phyloP scores from a whole-genome alignment of 768 basidiomycete species.

The Tephrocybe sp. region DNA sequence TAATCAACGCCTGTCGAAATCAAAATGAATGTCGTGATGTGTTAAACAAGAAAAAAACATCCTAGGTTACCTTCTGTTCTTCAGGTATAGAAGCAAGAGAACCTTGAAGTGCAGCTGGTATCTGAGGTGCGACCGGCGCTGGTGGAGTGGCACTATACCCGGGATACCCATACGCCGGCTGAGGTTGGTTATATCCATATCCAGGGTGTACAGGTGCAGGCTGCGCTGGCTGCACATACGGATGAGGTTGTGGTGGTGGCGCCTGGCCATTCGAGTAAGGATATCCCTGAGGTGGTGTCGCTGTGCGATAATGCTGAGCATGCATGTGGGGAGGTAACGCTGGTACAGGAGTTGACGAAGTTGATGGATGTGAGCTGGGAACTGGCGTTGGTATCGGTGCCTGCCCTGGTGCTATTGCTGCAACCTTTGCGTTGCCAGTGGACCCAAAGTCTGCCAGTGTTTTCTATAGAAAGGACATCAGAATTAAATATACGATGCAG shows the following conservation, averaged over 20 bases:
- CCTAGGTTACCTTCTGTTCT: conserved; percentile 57
- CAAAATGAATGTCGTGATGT: neutral
- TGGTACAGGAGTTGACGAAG: conserved; percentile 34
- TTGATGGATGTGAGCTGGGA: conserved; percentile 24
- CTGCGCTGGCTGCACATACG: conserved; percentile 14
- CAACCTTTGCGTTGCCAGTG: conserved; percentile 18
- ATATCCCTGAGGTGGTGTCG: conserved; percentile 31
- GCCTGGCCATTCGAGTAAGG: conserved; percentile 23
- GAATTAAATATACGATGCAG: neutral
- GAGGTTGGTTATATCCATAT: conserved; percentile 21
- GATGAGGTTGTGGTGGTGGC: conserved; percentile 6
- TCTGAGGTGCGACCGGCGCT: conserved; percentile 19
- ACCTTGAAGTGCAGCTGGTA: conserved; percentile 35
- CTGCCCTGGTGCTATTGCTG: conserved; percentile 24
- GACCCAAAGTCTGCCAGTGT: conserved; percentile 53
- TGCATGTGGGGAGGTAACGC: conserved; percentile 50
- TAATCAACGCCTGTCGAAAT: conserved; percentile 12
- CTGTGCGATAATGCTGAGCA: conserved; percentile 29
- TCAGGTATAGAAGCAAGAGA: conserved; percentile 61
- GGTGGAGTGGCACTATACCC: conserved; percentile 18
- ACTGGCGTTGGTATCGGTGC: conserved; percentile 20
- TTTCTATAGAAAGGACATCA: conserved; percentile 39
- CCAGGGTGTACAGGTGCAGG: conserved; percentile 3
- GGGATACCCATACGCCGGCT: conserved; percentile 13
- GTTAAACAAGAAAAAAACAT: no score